Base-by-base conservation (phyloP, 2,329 filamentous ascomycete species). In the Pyricularia grisea region DNA sequence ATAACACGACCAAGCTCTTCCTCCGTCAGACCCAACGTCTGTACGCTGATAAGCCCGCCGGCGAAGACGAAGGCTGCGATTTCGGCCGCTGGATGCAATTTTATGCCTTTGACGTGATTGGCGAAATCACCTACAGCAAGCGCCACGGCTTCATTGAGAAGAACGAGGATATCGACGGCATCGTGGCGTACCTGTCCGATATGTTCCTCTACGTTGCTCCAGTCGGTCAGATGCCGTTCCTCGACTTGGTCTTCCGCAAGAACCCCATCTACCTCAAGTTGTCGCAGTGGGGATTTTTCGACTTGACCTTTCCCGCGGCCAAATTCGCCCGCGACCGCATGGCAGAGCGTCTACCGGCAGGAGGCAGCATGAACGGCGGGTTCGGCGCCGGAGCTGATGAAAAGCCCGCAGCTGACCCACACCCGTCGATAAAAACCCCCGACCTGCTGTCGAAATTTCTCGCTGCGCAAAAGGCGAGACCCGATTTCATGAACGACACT, bases 51-150 rank as follows among this genome's bases (percentile, higher is more conserved):
- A 55, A 55, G 20, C 42, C 42, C 17, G 79, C 80, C 30, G 70
- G 76, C 1, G 79, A 80, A 28, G 70, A 76, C 1, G 72, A 77
- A 10, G 77, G 78, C 28, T 91, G 88, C 74, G 86, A 92, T 74
- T 90, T 92, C 69, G 87, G 87, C 1, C 81, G 83, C 69, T 93
- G 91, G 91, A 79, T 94, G 69, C 91, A 94, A 74, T 93, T 89
- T 75, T 93, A 92, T 73, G 92, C 92, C 0, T 94, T 94, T 74
- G 92, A 94, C 75, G 91, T 93, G 17, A 93, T 93, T 71, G 90
- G 90, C 6, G 88, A 92, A 71, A 86, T 93, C 74, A 93, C 90
- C 0, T 93, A 92, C 79, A 88, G 87, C 76, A 92, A 92, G 76
- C 83, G 90, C 0, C 85, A 93, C 70, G 92, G 92, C 0, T 94